Base-by-base conservation (phyloP, 176 grass and related monocot genomes). In the Rhynchospora tenuis region DNA sequence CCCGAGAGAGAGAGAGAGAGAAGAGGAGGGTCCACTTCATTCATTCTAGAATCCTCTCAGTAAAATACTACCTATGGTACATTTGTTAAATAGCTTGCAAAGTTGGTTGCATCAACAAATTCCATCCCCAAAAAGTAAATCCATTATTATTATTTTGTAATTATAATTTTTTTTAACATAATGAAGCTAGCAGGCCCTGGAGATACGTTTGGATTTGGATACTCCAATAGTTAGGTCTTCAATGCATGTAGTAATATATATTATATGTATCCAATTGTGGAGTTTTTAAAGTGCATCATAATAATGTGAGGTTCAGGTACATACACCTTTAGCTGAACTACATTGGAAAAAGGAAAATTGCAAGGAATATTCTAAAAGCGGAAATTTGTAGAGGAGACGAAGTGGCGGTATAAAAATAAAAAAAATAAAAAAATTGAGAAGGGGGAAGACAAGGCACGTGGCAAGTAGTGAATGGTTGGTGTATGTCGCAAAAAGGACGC, bases 391-490 rank as follows among this genome's bases (percentile, higher is more conserved):
- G 48, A 78, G 45, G 47, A 16, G 20, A 57, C 0, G 9, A 2
- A 55, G 73, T 78, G 47, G 27, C 4, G 38, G n/a, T 61, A 23
- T 58, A 16, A 60, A 60, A 60, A 38, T 4, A 38, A 38, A 33
- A 38, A 38, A 4, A 33, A 38, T 4, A 4, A 38, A 38, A 38
- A 33, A 33, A 1, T 33, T 1, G 31, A 3, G 3, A 33, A 20
- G 3, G 7, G 10, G 10, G 67, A 71, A 45, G 67, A 71, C 67
- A 5, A 4, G 85, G 43, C 87, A 85, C 82, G 88, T 95, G 90
- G 86, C 86, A 81, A 86, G 90, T 83, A 29, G 88, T 47, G 54
- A 48, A 74, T 86, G 79, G 81, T 75, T 74, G 61, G 83, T 73
- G 31, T 19, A 19, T 75, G 64, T 81, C 77, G 64, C 83, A 68